phyloP scores from a whole-genome alignment of 2,329 filamentous ascomycete species.

The Zasmidium angulare region DNA sequence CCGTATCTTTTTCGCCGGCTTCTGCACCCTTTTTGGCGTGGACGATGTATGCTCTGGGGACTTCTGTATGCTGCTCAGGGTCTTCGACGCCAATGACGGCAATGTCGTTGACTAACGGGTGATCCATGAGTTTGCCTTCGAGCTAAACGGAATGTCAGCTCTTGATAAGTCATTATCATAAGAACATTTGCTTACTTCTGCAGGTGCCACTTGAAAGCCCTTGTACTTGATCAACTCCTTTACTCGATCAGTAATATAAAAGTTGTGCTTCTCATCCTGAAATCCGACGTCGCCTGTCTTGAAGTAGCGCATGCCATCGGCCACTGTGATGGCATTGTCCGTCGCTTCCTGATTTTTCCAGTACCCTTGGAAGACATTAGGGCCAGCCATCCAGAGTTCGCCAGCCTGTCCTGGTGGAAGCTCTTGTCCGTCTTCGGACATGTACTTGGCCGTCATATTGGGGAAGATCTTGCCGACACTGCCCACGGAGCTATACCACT shows the following conservation, averaged over 20 bases:
- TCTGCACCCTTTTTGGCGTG: conserved; percentile 38
- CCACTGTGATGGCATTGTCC: conserved; percentile 57
- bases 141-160: conserved; percentile 22
- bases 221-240: conserved; percentile 67
- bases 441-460: conserved; percentile 78
- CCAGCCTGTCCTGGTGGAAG: conserved; percentile 61
- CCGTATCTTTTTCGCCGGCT: conserved; percentile 30
- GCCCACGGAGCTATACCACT: conserved; percentile 76
- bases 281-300: conserved; percentile 86
- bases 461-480: conserved; percentile 76
- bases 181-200: conserved; percentile 39
- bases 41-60: conserved; percentile 48
- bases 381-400: conserved; percentile 68
- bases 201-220: conserved; percentile 49
- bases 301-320: conserved; percentile 71
- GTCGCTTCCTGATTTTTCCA: conserved; percentile 72
- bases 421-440: conserved; percentile 60
- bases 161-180: too few relatives aligned
- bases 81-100: conserved; percentile 50
- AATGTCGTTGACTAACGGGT: conserved; percentile 45
- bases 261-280: conserved; percentile 73
- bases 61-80: conserved; percentile 46
- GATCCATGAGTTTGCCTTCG: conserved; percentile 46
- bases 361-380: conserved; percentile 79
- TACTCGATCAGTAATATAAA: conserved; percentile 85